A percentile compares a stretch with the other conserved stretches of the same genome.
Evolutionary conservation across 495 filamentous ascomycete species (phyloP).

Genomic region (Aspergillus bertholletiae): DNA sequence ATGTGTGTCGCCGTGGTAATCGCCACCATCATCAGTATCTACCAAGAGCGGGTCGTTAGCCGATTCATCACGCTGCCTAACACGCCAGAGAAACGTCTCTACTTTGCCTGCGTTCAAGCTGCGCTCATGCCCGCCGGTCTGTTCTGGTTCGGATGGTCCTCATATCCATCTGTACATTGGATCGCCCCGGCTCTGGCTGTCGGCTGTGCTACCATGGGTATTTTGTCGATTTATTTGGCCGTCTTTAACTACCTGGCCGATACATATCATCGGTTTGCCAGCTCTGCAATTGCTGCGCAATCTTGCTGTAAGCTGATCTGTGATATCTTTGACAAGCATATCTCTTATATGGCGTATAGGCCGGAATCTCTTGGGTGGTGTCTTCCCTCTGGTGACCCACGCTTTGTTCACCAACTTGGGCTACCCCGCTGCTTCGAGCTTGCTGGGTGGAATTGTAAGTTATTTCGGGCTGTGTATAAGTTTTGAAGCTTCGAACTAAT

Average conservation of each 20-base stretch:
- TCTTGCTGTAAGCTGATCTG: slow-evolving; percentile 54
- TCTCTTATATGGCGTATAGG: slow-evolving; percentile 22
- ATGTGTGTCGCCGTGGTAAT: slow-evolving; percentile 66
- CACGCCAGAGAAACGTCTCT: slow-evolving; percentile 75
- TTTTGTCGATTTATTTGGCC: slow-evolving; percentile 83
- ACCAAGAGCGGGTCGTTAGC: slow-evolving; percentile 57
- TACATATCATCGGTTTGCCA: slow-evolving; percentile 79
- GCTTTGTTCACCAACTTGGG: slow-evolving; percentile 70
- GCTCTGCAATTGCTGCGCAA: slow-evolving; percentile 84
- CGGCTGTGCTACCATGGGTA: slow-evolving; percentile 76
- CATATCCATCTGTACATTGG: slow-evolving; percentile 65
- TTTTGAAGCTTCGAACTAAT: slow-evolving; percentile 7
- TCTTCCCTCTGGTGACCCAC: slow-evolving; percentile 74
- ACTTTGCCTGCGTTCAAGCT: slow-evolving; percentile 74
- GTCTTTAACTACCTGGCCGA: slow-evolving; percentile 96
- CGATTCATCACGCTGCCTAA: slow-evolving; percentile 41
- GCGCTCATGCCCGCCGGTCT: slow-evolving; percentile 68
- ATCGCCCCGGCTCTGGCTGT: slow-evolving; percentile 72
- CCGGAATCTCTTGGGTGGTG: slow-evolving; percentile 78
- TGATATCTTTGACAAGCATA: neutral
- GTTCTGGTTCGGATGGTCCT: slow-evolving; percentile 82
- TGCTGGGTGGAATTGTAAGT: slow-evolving; percentile 69
- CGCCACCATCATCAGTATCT: slow-evolving; percentile 70
- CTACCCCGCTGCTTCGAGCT: slow-evolving; percentile 66
- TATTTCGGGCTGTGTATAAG: too few relatives aligned